Evolutionary conservation across 2,329 filamentous ascomycete species (phyloP).

Genomic region (Fusarium lateritium): DNA sequence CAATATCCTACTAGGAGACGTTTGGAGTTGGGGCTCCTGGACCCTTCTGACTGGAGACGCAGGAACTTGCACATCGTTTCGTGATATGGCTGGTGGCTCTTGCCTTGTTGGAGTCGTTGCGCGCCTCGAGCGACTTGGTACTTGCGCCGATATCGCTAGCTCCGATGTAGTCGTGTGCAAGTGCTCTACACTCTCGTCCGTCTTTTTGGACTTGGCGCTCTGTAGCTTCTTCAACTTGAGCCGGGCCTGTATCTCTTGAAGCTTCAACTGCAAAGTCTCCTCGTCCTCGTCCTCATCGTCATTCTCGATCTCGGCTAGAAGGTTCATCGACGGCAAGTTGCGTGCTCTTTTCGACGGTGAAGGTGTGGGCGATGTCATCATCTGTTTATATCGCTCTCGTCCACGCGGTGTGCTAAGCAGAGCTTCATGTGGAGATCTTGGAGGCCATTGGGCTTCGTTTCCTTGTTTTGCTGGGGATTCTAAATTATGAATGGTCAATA

Average conservation of each 20-base stretch:
- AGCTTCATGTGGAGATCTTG: constrained; percentile 75
- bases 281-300: constrained; percentile 84
- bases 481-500: constrained; percentile 33
- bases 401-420: constrained; percentile 81
- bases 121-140: constrained; percentile 39
- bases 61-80: constrained; percentile 77
- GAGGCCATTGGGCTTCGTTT: constrained; percentile 74
- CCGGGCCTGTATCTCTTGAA: constrained; percentile 90
- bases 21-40: constrained; percentile 66
- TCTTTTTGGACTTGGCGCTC: constrained; percentile 60
- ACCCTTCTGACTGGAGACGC: constrained; percentile 77
- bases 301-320: constrained; percentile 55
- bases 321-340: constrained; percentile 50
- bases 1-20: constrained; percentile 83
- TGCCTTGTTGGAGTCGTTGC: constrained; percentile 50
- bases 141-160: constrained; percentile 45
- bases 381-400: constrained; percentile 79
- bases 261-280: constrained; percentile 87
- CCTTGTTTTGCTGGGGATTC: constrained; percentile 56
- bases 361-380: constrained; percentile 77
- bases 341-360: constrained; percentile 65
- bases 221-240: constrained; percentile 90
- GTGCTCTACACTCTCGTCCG: constrained; percentile 36
- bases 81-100: constrained; percentile 41
- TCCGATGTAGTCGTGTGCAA: constrained; percentile 39